Conservation (phyloP, 805 yeast genomes). For the Scheffersomyces coipomensis region DNA sequence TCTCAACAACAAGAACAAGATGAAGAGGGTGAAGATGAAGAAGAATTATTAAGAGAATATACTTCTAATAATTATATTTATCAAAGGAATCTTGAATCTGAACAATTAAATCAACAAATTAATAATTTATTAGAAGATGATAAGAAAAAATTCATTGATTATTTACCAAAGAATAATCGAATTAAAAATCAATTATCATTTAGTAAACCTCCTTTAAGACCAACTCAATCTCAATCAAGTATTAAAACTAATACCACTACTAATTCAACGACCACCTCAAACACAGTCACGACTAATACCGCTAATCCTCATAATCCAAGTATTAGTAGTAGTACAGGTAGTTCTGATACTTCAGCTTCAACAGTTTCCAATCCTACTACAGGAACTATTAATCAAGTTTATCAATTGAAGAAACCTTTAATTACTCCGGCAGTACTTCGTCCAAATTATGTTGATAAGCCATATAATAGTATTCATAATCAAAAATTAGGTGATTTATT, state of each 20-base stretch:
- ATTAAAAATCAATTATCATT: not conserved
- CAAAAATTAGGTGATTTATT: not conserved
- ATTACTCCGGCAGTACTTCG: slow-evolving; percentile 54
- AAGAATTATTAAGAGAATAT: slow-evolving; percentile 9
- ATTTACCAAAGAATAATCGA: not conserved
- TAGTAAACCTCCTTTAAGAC: not conserved
- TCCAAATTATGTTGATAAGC: slow-evolving; percentile 20
- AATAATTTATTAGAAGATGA: not conserved
- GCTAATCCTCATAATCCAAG: not conserved
- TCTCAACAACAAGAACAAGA: not conserved
- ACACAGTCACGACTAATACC: slow-evolving; percentile 1
- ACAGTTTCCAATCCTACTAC: too few species aligned
- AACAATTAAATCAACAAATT: slow-evolving; percentile 7
- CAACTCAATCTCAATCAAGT: not conserved
- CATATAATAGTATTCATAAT: not conserved
- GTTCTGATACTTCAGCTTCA: too few species aligned
- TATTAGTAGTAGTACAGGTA: not conserved
- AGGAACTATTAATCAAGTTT: slow-evolving; percentile 30
- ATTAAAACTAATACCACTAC: not conserved
- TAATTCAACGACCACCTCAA: slow-evolving; percentile 8
- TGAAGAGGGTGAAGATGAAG: slow-evolving; percentile 2
- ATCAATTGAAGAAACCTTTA: slow-evolving; percentile 46
- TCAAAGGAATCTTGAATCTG: slow-evolving; percentile 10
- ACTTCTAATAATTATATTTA: slow-evolving; percentile 21
- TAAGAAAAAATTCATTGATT: not conserved